Base-by-base conservation (phyloP, 495 filamentous ascomycete species). In the Friedmanniomyces endolithicus region DNA sequence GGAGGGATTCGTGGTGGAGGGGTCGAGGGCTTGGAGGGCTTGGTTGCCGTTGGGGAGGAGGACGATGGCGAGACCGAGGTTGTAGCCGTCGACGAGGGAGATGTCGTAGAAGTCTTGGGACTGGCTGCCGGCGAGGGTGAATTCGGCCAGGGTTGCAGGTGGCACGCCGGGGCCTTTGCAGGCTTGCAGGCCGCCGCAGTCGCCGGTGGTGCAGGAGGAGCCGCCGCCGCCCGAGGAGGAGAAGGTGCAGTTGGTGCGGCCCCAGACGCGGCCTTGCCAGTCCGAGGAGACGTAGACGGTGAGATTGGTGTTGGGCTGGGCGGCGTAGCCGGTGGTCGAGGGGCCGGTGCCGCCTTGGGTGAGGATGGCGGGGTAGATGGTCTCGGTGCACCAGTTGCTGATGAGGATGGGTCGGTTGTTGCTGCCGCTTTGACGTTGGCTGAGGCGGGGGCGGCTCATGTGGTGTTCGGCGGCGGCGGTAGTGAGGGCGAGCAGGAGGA, bases 81-180 rank as follows among this genome's bases (percentile, higher is more conserved):
- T 89, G 74, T 90, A 89, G 39, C 87, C 86, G 65, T 90, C 86
- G 25, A 90, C 86, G 33, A 90, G 76, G 33, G 84, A 87, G 56
- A 90, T 84, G 67, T 90, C 87, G 67, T 88, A 89, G 67, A 84
- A 90, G 4, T 79, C 83, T 63, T 87, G 79, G 12, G 69, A 72
- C 52, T 73, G 71, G 31, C 69, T 66, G n/a, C 72, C 69, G 35
- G 74, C 71, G 37, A 89, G 76, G 48, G 81, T 87, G 65, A 88
- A 86, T 58, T 90, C 86, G 17, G 83, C 84, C 6, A 90, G 74
- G 2, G 83, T 86, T 6, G 76, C 77, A 1, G 86, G 86, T 2
- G 78, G 72, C 29, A 74, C 73, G 17, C 86, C 84, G 3, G 83
- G 75, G 46, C 72, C 75, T 57, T 75, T 64, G 66, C 85, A 90